Evolutionary conservation across 1,139 yeast species (phyloP).

Genomic region (Taphrina pruni): DNA sequence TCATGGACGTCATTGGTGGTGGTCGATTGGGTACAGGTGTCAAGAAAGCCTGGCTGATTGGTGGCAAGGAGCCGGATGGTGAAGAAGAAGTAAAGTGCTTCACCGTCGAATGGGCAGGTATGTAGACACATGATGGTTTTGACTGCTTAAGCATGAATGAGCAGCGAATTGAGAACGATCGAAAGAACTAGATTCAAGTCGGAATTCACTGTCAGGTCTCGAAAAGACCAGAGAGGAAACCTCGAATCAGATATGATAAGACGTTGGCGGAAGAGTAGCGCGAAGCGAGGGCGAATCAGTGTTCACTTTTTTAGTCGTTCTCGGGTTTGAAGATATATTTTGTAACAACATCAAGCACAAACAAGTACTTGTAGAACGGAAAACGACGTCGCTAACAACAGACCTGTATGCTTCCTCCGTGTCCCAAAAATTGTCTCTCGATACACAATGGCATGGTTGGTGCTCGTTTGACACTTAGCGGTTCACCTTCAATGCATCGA

Average conservation of each 20-base stretch:
- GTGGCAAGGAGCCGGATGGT: slow-evolving; percentile 53
- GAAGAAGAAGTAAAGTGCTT: slow-evolving; percentile 53
- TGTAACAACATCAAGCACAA: neutral
- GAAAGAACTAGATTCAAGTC: too few species aligned
- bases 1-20: slow-evolving; percentile 70
- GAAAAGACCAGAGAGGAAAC: too few species aligned
- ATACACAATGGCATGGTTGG: neutral
- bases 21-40: slow-evolving; percentile 93
- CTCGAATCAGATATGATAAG: too few species aligned
- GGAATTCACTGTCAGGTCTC: too few species aligned
- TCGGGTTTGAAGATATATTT: neutral
- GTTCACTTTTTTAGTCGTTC: too few species aligned
- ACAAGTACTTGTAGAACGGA: slow-evolving; percentile 12
- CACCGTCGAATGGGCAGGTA: slow-evolving; percentile 83
- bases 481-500: slow-evolving; percentile 42
- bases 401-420: slow-evolving; percentile 2
- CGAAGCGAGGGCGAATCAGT: too few species aligned
- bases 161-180: too few species aligned
- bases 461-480: neutral
- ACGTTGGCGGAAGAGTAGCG: too few species aligned
- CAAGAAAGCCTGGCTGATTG: slow-evolving; percentile 80
- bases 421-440: neutral
- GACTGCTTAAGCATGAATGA: too few species aligned
- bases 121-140: slow-evolving; percentile 54
- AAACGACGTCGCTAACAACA: slow-evolving; percentile 10